Evolutionary conservation across 495 filamentous ascomycete genomes (phyloP).

Genomic region (Penicillium odoratum): DNA sequence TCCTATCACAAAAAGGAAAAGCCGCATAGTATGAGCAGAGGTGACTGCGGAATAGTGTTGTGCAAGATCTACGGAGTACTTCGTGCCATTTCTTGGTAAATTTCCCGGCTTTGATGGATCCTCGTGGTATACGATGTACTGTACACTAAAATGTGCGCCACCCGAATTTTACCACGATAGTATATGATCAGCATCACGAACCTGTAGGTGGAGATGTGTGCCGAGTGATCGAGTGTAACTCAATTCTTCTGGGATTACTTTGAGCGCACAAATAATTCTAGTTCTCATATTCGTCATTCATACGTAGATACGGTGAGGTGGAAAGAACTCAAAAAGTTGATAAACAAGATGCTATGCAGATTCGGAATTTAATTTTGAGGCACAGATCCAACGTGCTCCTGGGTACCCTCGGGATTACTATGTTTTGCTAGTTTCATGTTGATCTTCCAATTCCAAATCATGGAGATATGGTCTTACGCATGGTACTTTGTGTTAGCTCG

Average conservation of each 20-base stretch:
- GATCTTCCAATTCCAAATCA: not conserved
- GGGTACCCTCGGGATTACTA: too few relatives aligned
- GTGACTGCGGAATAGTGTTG: too few relatives aligned
- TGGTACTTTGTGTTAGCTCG: not conserved
- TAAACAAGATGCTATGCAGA: not conserved
- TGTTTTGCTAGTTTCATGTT: not conserved
- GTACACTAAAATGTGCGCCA: not conserved
- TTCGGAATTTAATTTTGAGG: not conserved
- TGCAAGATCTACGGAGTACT: too few relatives aligned
- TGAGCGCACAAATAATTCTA: not conserved
- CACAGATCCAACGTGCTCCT: too few relatives aligned
- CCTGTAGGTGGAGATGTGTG: not conserved
- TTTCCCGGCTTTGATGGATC: not conserved
- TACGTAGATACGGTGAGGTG: not conserved
- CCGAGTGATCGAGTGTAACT: not conserved
- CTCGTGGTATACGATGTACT: not conserved
- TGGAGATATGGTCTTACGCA: not conserved
- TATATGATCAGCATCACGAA: not conserved
- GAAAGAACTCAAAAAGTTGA: not conserved
- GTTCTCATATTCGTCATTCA: not conserved
- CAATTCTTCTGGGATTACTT: not conserved
- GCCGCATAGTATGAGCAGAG: too few relatives aligned
- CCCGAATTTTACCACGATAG: not conserved
- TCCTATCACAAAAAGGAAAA: too few relatives aligned
- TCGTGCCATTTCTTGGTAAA: not conserved